These are phyloP conservation scores for Sambucus nigra DNA, from an alignment of 129 eudicot species.

Conservation along the genomic window DNA sequence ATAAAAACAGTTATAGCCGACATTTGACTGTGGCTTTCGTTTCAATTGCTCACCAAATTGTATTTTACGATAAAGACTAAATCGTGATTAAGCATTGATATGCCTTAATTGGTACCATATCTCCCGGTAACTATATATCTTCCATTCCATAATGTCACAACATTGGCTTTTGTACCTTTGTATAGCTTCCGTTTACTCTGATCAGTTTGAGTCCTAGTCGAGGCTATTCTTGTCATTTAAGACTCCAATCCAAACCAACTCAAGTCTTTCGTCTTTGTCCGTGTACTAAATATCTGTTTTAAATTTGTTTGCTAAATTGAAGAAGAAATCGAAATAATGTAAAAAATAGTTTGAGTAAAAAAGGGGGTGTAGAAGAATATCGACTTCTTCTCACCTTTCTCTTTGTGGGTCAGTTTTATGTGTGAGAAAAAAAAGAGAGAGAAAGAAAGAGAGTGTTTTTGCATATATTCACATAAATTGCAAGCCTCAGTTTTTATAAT, in stretches of 20 bases:
- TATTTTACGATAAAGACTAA: no score
- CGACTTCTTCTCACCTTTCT: conserved; percentile 6
- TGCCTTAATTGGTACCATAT: no score
- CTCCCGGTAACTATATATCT: no score
- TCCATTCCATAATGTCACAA: no score
- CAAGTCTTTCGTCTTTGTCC: conserved; percentile 1
- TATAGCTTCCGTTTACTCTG: no score
- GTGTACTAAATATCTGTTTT: background rate
- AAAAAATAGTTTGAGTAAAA: conserved; percentile 8
- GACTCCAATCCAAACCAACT: background rate
- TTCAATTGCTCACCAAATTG: no score
- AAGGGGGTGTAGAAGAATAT: conserved; percentile 5
- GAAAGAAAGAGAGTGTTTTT: background rate
- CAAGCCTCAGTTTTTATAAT: background rate
- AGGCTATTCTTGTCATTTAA: conserved; percentile 10
- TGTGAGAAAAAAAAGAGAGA: background rate
- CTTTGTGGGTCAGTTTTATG: background rate
- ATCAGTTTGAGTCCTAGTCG: background rate
- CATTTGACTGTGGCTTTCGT: no score
- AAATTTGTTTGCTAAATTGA: conserved; percentile 4
- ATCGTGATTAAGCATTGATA: no score
- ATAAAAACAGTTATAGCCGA: no score
- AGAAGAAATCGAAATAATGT: background rate
- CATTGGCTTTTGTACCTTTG: no score
- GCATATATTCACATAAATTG: background rate